Percentiles rank a stretch among this genome's conserved stretches.
These are phyloP conservation scores for Globisporangium uncinulatum DNA, from an alignment of 352 stramenopile genomes.

Conservation along the genomic window DNA sequence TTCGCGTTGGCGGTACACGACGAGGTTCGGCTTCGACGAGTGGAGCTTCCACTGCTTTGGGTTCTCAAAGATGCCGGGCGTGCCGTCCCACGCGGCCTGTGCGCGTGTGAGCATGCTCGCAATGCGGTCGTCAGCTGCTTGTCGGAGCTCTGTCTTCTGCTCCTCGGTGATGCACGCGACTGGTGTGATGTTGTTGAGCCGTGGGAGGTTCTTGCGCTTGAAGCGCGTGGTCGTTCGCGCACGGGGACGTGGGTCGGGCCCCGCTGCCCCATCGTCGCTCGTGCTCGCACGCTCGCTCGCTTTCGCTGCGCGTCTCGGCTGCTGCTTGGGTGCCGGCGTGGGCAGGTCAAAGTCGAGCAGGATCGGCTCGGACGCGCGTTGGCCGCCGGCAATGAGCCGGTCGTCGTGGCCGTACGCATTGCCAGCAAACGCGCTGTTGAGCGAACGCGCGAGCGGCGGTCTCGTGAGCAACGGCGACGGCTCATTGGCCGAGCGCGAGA, in stretches of 20 bases:
- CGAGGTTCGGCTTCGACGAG: constrained; percentile 37
- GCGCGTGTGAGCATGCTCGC: constrained; percentile 27
- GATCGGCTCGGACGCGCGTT: constrained; percentile 15
- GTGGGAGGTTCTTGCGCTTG: constrained; percentile 6
- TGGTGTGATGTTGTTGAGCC: constrained; percentile 12
- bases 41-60: constrained; percentile 65
- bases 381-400: not conserved
- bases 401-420: no score
- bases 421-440: not conserved
- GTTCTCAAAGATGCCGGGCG: constrained; percentile 54
- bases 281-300: no score
- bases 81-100: constrained; percentile 48
- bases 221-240: no score
- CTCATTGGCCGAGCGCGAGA: not conserved
- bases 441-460: constrained; percentile 2
- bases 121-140: constrained; percentile 32
- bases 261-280: no score
- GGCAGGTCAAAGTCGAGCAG: constrained; percentile 14
- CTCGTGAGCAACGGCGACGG: not conserved
- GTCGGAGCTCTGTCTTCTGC: constrained; percentile 2
- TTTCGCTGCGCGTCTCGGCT: no score
- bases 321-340: not conserved
- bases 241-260: not conserved
- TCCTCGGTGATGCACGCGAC: constrained; percentile 6
- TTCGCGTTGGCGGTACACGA: no score